These are phyloP conservation scores for Chloropicon primus DNA, from an alignment of 139 green algal genomes.

Conservation along the genomic window DNA sequence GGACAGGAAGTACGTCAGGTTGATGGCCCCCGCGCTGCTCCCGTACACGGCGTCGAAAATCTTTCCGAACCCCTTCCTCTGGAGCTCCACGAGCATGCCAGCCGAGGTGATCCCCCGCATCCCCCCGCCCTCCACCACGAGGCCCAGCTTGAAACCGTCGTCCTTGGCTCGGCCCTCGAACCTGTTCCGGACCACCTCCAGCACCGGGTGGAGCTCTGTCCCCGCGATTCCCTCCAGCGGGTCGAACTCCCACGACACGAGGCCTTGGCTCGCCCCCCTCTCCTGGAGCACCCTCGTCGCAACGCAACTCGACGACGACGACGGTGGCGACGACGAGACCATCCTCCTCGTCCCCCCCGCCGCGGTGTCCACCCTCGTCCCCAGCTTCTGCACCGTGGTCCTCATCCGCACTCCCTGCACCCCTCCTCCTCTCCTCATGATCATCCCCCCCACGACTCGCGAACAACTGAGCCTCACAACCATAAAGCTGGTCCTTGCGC, in stretches of 20 bases:
- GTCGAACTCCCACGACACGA: not conserved
- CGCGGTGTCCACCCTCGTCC: no score
- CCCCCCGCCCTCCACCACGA: slow-evolving; percentile 56
- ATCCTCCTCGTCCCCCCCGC: no score
- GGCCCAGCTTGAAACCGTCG: slow-evolving; percentile 55
- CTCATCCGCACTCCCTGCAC: no score
- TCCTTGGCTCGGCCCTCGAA: not conserved
- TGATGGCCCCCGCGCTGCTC: slow-evolving; percentile 65
- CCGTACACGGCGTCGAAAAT: slow-evolving; percentile 80
- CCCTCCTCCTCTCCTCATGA: no score
- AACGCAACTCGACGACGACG: no score
- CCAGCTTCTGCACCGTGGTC: no score
- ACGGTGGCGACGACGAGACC: no score
- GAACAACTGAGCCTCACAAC: no score
- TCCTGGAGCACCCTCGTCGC: no score
- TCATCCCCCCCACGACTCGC: no score
- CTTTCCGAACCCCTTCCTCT: slow-evolving; percentile 35
- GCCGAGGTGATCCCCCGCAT: slow-evolving; percentile 41
- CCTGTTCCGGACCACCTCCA: not conserved
- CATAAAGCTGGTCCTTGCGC: no score
- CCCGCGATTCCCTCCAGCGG: not conserved
- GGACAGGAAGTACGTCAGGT: slow-evolving; percentile 69
- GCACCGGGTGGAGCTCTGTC: not conserved
- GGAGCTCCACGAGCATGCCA: slow-evolving; percentile 50
- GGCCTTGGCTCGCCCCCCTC: no score